Evolutionary conservation across 1,284 basidiomycete genomes (phyloP), one percentile per base, ranked within the genome.

Genomic region (Moesziomyces parantarcticus): DNA sequence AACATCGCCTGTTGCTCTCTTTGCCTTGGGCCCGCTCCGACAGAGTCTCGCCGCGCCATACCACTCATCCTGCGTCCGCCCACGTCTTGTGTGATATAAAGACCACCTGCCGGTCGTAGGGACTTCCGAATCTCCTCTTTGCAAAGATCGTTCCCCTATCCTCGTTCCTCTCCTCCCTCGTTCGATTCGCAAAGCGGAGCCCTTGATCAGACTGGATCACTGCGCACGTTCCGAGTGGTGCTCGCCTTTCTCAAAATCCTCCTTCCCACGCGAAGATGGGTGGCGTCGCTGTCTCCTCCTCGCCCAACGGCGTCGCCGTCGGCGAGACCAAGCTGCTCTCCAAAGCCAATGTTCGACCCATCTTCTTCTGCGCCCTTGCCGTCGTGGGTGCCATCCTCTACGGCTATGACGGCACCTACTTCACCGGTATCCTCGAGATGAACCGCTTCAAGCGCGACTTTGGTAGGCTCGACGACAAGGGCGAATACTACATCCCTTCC

Each of bases 351-450:
- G 66, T 78, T 26, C 64, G 78, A 34, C 77, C 82, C 23, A 58
- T 84, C 29, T 59, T 82, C 50, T 84, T 81, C 74, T 84, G 83
- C 60, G 50, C 65, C 16, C 79, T 84, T 25, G 77, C 77, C 41
- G 69, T 77, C 59, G 21, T 82, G 57, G 74, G 83, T 70, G 75
- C 80, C 78, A 50, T 81, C 11, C 80, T 85, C 20, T 86, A 86
- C 69, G 85, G 85, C 40, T 85, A 85, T 70, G 77, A 79, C 58
- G 77, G 77, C 32, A 73, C 72, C 34, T 75, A 75, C 49, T 76
- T 77, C 44, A 71, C 62, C 50, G 81, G 84, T 49, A 79, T 85
- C 45, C 78, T 86, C 44, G 85, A 82, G 53, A 85, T 85, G 79
- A 47, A 62, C 40, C 48, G 56, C 21, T 80, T 79, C 64, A 70